Evolutionary conservation across 345 rosid genomes (phyloP).

Genomic region (Eutrema heterophyllum): DNA sequence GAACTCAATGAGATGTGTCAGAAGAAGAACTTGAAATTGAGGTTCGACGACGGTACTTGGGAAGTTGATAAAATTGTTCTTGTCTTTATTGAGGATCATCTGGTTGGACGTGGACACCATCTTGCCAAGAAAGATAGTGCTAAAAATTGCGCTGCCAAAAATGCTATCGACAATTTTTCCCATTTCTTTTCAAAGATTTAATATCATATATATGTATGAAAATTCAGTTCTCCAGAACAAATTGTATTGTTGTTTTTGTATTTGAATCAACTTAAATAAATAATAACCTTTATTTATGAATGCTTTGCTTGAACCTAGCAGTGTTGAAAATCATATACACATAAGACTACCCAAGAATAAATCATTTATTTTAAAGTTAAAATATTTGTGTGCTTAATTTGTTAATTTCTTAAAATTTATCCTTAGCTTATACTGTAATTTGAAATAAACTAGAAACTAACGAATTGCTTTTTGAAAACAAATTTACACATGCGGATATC

Average conservation of each 20-base stretch:
- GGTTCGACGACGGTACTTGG: constrained; percentile 45
- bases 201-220: not conserved
- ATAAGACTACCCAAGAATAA: not conserved
- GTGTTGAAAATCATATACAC: not conserved
- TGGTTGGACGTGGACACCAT: constrained; percentile 39
- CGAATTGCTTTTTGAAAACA: no score
- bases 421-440: no score
- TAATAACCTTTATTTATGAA: no score
- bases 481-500: no score
- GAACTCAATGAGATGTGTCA: constrained; percentile 55
- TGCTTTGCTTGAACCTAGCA: not conserved
- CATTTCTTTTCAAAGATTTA: not conserved
- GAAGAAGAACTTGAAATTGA: constrained; percentile 42
- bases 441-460: no score
- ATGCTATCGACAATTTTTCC: constrained; percentile 44
- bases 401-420: no score
- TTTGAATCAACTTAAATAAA: not conserved
- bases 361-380: no score
- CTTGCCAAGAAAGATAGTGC: constrained; percentile 52
- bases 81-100: constrained; percentile 36
- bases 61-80: constrained; percentile 24
- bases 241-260: not conserved
- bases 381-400: no score
- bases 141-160: constrained; percentile 51
- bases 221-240: not conserved